phyloP scores from a whole-genome alignment of 2,329 filamentous ascomycete genomes.

The Trichophyton equinum region DNA sequence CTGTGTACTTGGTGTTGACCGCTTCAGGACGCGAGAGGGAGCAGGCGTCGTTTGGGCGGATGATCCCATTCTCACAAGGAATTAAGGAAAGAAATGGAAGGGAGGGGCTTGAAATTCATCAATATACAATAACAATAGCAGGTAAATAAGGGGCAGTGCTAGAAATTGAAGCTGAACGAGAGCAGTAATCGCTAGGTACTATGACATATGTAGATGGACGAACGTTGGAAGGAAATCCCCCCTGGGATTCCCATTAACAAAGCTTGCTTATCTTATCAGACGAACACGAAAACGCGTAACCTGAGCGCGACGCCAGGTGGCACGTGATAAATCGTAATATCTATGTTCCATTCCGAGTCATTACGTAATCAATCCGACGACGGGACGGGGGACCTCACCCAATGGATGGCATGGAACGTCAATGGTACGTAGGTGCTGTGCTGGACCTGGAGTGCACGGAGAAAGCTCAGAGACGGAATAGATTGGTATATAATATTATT shows the following conservation, averaged over 20 bases:
- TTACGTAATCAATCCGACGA: not conserved
- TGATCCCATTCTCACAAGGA: not conserved
- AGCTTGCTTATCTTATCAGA: not conserved
- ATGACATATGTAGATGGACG: not conserved
- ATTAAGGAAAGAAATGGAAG: not conserved
- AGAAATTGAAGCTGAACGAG: not conserved
- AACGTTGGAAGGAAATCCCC: not conserved
- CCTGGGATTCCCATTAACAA: not conserved
- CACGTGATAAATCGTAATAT: not conserved
- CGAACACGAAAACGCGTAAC: not conserved
- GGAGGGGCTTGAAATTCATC: not conserved
- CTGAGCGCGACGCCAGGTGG: not conserved
- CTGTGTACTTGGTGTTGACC: conserved; percentile 29
- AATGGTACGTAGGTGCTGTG: too few species aligned
- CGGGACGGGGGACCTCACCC: too few species aligned
- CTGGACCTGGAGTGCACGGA: too few species aligned
- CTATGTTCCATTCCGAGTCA: not conserved
- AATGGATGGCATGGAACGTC: too few species aligned
- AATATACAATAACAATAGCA: not conserved
- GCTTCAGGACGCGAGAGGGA: conserved; percentile 8
- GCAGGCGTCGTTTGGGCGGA: conserved; percentile 4
- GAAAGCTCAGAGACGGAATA: not conserved
- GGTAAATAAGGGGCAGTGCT: not conserved
- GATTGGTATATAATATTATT: not conserved
- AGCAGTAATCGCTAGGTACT: not conserved